Evolutionary conservation across 768 basidiomycete genomes (phyloP).

Genomic region (Tricholomella constricta): DNA sequence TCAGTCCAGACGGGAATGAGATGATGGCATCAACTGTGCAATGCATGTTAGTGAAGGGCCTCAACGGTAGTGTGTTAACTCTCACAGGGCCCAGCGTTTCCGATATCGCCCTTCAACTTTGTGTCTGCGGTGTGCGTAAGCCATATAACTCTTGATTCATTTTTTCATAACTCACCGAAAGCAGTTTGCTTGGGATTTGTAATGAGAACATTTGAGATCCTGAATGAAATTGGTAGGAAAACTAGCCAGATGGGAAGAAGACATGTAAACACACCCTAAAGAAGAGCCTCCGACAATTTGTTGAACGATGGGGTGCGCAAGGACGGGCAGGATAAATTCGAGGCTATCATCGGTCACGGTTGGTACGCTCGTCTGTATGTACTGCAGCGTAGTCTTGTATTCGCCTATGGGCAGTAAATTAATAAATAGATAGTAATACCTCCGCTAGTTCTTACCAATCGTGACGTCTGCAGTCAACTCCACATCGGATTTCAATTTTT

Average conservation of each 20-base stretch:
- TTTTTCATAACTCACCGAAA: constrained; percentile 46
- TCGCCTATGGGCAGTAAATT: constrained; percentile 43
- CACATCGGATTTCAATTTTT: constrained; percentile 63
- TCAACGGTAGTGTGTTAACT: constrained; percentile 1
- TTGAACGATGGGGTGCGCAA: constrained; percentile 77
- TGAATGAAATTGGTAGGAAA: constrained; percentile 22
- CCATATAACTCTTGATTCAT: background rate
- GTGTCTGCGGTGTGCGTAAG: constrained; percentile 36
- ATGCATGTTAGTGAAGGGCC: constrained; percentile 2
- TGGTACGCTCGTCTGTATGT: constrained; percentile 56
- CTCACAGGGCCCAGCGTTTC: constrained; percentile 74
- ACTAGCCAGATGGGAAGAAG: background rate
- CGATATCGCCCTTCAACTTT: constrained; percentile 60
- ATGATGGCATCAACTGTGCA: constrained; percentile 66
- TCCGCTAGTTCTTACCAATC: constrained; percentile 45
- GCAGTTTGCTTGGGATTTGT: constrained; percentile 54
- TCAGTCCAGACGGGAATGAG: constrained; percentile 61
- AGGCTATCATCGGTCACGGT: constrained; percentile 63
- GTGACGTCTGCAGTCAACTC: constrained; percentile 52
- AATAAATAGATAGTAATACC: background rate
- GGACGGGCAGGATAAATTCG: constrained; percentile 63
- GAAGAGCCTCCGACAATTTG: constrained; percentile 61
- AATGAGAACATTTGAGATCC: constrained; percentile 64
- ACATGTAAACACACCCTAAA: constrained; percentile 43
- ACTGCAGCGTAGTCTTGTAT: constrained; percentile 63